Evolutionary conservation across 2,329 filamentous ascomycete genomes (phyloP).

Genomic region (Aspergillus brasiliensis): DNA sequence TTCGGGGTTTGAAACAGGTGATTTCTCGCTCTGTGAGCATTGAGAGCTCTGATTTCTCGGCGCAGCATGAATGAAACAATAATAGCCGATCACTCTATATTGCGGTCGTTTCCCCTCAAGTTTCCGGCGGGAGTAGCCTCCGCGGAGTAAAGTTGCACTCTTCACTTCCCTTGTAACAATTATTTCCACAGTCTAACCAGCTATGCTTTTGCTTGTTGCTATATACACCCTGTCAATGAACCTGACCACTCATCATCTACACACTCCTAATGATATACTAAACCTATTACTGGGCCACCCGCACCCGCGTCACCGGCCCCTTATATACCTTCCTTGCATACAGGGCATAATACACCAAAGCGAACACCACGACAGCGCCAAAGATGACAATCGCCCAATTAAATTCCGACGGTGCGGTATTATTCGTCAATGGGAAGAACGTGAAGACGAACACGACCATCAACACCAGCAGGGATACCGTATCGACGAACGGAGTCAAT

Average conservation of each 20-base stretch:
- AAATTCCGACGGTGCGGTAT: constrained; percentile 24
- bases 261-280: neutral
- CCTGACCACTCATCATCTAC: too few species aligned
- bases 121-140: too few species aligned
- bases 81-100: too few species aligned
- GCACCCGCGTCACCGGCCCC: constrained; percentile 32
- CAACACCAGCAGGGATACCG: constrained; percentile 30
- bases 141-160: too few species aligned
- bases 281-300: neutral
- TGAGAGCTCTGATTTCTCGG: neutral
- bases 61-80: too few species aligned
- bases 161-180: too few species aligned
- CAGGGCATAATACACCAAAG: constrained; percentile 28
- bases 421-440: constrained; percentile 29
- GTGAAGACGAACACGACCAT: constrained; percentile 25
- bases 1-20: constrained; percentile 13
- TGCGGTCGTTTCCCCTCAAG: too few species aligned
- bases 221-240: neutral
- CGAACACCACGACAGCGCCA: constrained; percentile 27
- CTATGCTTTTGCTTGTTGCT: too few species aligned
- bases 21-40: constrained; percentile 23
- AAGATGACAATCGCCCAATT: constrained; percentile 35
- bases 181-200: too few species aligned
- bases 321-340: constrained; percentile 31
- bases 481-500: constrained; percentile 44